Conservation (phyloP, 2,329 filamentous ascomycete genomes). For the Metarhizium brunneum region DNA sequence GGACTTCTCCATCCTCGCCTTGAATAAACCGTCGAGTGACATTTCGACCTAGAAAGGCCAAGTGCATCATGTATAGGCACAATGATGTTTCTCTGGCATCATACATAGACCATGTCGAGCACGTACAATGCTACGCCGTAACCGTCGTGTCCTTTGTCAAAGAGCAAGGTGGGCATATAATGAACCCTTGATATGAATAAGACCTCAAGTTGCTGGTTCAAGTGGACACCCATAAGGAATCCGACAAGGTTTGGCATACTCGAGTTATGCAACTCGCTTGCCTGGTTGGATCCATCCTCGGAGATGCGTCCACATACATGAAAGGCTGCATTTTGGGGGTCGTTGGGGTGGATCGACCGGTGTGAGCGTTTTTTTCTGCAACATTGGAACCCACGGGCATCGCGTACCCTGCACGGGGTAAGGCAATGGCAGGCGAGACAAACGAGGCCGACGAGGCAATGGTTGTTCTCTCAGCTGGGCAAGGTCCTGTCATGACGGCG, state of each 20-base stretch:
- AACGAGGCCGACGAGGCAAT: not conserved
- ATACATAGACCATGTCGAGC: constrained; percentile 5
- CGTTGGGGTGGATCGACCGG: constrained; percentile 3
- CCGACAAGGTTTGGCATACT: not conserved
- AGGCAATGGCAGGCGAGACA: not conserved
- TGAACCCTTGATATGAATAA: not conserved
- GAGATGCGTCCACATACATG: constrained; percentile 6
- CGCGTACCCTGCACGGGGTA: not conserved
- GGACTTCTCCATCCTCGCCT: not conserved
- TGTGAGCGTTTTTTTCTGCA: not conserved
- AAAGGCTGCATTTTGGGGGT: constrained; percentile 5
- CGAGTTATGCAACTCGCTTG: constrained; percentile 4
- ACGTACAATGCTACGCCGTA: not conserved
- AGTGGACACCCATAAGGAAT: constrained; percentile 1
- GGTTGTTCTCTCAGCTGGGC: not conserved
- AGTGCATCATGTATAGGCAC: constrained; percentile 5
- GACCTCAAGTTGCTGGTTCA: not conserved
- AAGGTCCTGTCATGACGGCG: not conserved
- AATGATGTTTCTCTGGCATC: constrained; percentile 6
- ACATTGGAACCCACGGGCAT: not conserved
- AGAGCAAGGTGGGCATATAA: constrained; percentile 3
- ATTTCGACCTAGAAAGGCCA: constrained; percentile 1
- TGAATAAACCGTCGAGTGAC: not conserved
- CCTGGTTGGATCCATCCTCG: constrained; percentile 3
- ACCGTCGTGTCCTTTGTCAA: not conserved